phyloP scores from a whole-genome alignment of 2,329 filamentous ascomycete species.

The Proliferodiscus dingleyae region DNA sequence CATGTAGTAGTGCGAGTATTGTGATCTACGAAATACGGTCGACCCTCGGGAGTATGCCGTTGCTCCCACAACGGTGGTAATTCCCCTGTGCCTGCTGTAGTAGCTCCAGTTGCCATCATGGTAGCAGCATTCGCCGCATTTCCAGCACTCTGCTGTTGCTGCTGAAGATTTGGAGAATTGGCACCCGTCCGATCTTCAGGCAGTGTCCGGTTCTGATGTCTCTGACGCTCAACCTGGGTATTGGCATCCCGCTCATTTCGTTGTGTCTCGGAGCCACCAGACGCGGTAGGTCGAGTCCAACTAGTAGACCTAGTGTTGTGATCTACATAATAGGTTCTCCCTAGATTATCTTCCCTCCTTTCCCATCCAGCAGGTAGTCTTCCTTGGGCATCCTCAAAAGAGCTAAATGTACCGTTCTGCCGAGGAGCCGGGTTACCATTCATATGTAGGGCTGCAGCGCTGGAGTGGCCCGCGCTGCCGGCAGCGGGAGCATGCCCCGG shows the following conservation, averaged over 20 bases:
- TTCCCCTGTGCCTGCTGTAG: slow-evolving; percentile 89
- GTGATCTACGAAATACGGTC: slow-evolving; percentile 96
- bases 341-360: slow-evolving; percentile 88
- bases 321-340: slow-evolving; percentile 96
- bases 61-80: slow-evolving; percentile 96
- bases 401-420: slow-evolving; percentile 61
- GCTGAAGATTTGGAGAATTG: slow-evolving; percentile 76
- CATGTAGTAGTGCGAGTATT: slow-evolving; percentile 97
- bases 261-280: slow-evolving; percentile 70
- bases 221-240: slow-evolving; percentile 85
- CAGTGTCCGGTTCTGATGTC: slow-evolving; percentile 92
- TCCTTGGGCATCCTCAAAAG: slow-evolving; percentile 95
- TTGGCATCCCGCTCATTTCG: slow-evolving; percentile 80
- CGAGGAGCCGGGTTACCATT: slow-evolving; percentile 22
- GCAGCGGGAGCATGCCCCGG: slow-evolving; percentile 32
- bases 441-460: slow-evolving; percentile 15
- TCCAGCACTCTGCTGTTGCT: slow-evolving; percentile 37
- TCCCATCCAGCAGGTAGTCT: slow-evolving; percentile 93
- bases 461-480: slow-evolving; percentile 26
- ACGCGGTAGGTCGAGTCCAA: slow-evolving; percentile 84
- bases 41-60: slow-evolving; percentile 87
- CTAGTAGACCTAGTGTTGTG: slow-evolving; percentile 96
- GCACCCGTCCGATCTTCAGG: slow-evolving; percentile 93
- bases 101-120: slow-evolving; percentile 93
- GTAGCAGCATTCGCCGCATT: slow-evolving; percentile 55